Base-by-base conservation (phyloP, 2,329 filamentous ascomycete genomes). In the Calonectria hawksworthii region DNA sequence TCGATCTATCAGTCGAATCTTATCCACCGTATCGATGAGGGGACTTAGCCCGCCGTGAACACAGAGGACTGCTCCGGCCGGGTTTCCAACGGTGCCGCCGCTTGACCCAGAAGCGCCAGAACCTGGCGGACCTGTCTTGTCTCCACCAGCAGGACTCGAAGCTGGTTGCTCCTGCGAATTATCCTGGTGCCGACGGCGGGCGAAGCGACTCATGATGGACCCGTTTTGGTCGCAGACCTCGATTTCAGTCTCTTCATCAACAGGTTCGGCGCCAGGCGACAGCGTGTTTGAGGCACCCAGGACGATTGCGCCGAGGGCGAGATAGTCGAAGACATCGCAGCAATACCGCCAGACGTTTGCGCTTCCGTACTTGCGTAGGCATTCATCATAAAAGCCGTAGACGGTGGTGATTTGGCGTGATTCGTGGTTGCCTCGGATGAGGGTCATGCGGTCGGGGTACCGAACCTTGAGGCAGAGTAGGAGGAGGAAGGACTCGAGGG, bases 301-400 rank as follows among this genome's bases (percentile, higher is more conserved):
- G 9, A 97, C 95, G 77, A 98, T 93, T 61, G 96, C 96, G 68
- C 95, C 96, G 7, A 98, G 91, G 7, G 96, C 95, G 28, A 99
- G 92, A 85, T 98, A 99, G 86, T 99, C 96, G 83, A 99, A 99
- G 5, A 99, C 94, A 82, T 99, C 97, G 86, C 96, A 98, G 88
- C 96, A 99, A 83, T 98, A 96, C 70, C 95, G 91, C 96, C 96
- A 99, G 1, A 99, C 96, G 81, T 98, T 99, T 47, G 96, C 96
- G 83, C 94, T 98, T 75, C 96, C 96, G 83, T 99, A 99, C 86
- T 99, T 99, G 69, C 96, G 91, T 77, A 98, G 89, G 82, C 96
- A 99, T 87, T 99, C 96, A 83, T 99, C 96, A 87, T 99, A 99
- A 88, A 99, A 99, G 76, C 96, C 96, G 84, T 99, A 99, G 18